Percentiles rank a stretch among this genome's conserved stretches.
Conservation (phyloP, 2,329 filamentous ascomycete species). For the Pestalotiopsis sp. region DNA sequence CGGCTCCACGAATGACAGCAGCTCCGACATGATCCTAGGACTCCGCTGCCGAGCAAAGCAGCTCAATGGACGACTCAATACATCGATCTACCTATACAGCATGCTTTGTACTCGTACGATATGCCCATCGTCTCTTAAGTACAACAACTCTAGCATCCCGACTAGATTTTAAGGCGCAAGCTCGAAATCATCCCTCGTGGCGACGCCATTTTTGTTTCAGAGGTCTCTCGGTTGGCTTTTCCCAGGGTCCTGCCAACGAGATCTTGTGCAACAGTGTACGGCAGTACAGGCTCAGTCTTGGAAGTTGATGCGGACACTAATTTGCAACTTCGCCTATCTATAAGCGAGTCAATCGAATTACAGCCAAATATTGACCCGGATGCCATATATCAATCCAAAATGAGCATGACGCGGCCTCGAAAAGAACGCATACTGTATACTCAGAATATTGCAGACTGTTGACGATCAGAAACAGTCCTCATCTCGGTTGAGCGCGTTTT, state of each 20-base stretch:
- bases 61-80: background rate
- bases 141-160: too few relatives aligned
- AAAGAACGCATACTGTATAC: background rate
- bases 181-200: background rate
- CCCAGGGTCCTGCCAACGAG: background rate
- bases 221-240: background rate
- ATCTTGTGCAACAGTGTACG: background rate
- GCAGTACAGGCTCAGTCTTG: background rate
- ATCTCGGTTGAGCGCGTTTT: background rate
- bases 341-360: background rate
- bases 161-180: too few relatives aligned
- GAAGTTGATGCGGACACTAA: background rate
- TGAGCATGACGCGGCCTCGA: background rate
- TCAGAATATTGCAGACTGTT: background rate
- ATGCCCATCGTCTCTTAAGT: background rate
- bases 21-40: background rate
- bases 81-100: background rate
- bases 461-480: background rate
- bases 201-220: background rate
- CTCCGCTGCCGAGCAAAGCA: background rate
- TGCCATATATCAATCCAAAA: background rate
- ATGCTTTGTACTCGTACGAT: background rate
- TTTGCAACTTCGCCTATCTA: background rate
- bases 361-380: background rate
- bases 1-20: background rate